phyloP scores from a whole-genome alignment of 805 yeast genomes.

The Zygotorulaspora florentina region DNA sequence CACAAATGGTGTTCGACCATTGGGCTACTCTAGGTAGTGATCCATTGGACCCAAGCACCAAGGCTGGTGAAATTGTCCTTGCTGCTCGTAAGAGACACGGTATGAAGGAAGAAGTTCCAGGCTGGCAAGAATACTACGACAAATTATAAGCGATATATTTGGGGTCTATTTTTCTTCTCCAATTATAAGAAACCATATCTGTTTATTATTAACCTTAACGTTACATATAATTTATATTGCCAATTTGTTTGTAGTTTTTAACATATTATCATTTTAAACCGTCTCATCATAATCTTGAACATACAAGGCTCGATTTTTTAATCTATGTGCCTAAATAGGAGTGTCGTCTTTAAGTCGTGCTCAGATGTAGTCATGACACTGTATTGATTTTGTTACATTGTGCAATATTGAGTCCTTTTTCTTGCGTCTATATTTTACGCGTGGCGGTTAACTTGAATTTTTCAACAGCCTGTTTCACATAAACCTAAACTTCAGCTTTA shows the following conservation, averaged over 20 bases:
- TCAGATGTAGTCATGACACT: too few species aligned
- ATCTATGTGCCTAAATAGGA: too few species aligned
- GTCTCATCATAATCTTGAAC: not conserved
- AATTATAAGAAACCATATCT: not conserved
- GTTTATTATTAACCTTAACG: constrained; percentile 5
- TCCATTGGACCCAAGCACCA: constrained; percentile 80
- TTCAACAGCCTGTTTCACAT: too few species aligned
- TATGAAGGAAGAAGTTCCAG: constrained; percentile 95
- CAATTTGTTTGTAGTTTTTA: constrained; percentile 19
- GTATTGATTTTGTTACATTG: too few species aligned
- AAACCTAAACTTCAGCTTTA: too few species aligned
- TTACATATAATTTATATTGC: constrained; percentile 12
- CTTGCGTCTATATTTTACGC: too few species aligned
- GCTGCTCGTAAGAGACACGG: constrained; percentile 93
- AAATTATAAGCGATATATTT: constrained; percentile 52
- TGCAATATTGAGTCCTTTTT: too few species aligned
- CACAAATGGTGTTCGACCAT: constrained; percentile 99
- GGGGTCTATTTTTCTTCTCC: constrained; percentile 11
- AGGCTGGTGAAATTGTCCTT: constrained; percentile 61
- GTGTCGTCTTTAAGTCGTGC: too few species aligned
- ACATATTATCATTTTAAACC: constrained; percentile 6
- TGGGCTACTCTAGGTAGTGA: constrained; percentile 91
- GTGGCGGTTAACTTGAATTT: too few species aligned
- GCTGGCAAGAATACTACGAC: constrained; percentile 98
- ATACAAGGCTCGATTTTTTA: too few species aligned